These are phyloP conservation scores for Suhomyces sp. DNA, from an alignment of 805 yeast genomes.

Conservation along the genomic window DNA sequence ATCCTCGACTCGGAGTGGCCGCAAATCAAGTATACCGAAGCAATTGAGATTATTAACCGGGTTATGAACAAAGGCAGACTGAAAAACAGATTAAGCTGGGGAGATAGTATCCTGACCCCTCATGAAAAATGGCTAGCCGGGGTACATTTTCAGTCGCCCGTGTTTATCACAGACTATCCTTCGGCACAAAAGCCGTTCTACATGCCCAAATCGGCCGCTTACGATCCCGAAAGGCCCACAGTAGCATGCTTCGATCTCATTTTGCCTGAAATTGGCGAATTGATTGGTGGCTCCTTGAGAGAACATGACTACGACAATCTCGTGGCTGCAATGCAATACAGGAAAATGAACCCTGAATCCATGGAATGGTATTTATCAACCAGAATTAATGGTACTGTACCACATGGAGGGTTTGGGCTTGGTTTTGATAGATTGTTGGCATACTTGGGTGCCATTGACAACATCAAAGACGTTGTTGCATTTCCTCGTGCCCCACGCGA, in stretches of 20 bases:
- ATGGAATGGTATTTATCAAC: slow-evolving; percentile 79
- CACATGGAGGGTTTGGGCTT: slow-evolving; percentile 97
- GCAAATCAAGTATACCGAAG: slow-evolving; percentile 70
- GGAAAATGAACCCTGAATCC: slow-evolving; percentile 57
- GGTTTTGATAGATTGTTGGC: slow-evolving; percentile 86
- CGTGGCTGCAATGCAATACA: slow-evolving; percentile 44
- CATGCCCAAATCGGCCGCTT: slow-evolving; percentile 59
- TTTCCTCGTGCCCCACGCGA: slow-evolving; percentile 69
- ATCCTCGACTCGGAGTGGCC: slow-evolving; percentile 58
- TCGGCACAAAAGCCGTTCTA: slow-evolving; percentile 78
- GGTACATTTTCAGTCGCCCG: slow-evolving; percentile 62
- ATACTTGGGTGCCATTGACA: slow-evolving; percentile 69
- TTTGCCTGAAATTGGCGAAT: slow-evolving; percentile 89
- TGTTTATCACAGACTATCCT: slow-evolving; percentile 90
- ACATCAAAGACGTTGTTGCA: slow-evolving; percentile 82
- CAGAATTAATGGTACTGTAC: slow-evolving; percentile 74
- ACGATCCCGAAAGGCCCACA: slow-evolving; percentile 42
- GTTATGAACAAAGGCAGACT: slow-evolving; percentile 43
- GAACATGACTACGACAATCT: slow-evolving; percentile 60
- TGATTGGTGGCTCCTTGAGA: slow-evolving; percentile 92
- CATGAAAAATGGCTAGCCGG: slow-evolving; percentile 92
- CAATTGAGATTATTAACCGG: slow-evolving; percentile 48
- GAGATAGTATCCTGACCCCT: slow-evolving; percentile 72
- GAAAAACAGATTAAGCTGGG: slow-evolving; percentile 48
- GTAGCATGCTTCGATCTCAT: slow-evolving; percentile 89